Evolutionary conservation across 2,329 filamentous ascomycete genomes (phyloP).

Genomic region (Hypoxylon sp.): DNA sequence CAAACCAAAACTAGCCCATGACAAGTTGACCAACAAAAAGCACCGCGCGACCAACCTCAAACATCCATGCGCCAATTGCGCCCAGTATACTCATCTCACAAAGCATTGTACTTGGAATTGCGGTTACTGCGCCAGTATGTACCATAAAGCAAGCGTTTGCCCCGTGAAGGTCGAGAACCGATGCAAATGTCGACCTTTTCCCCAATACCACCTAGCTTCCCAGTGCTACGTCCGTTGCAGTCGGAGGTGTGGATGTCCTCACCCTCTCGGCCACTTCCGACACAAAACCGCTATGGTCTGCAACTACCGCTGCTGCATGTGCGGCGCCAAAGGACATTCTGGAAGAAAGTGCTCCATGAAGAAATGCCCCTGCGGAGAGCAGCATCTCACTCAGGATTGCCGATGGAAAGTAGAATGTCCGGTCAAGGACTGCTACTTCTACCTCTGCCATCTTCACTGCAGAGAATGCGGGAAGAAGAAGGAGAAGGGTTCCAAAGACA

Average conservation of each 20-base stretch:
- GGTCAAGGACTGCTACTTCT: slow-evolving; percentile 45
- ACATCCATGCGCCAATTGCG: slow-evolving; percentile 46
- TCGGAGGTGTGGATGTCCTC: slow-evolving; percentile 45
- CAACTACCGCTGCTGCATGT: slow-evolving; percentile 52
- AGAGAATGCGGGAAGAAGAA: slow-evolving; percentile 46
- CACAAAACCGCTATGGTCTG: slow-evolving; percentile 52
- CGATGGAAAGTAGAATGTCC: slow-evolving; percentile 51
- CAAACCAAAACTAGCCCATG: slow-evolving; percentile 38
- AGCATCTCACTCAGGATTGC: slow-evolving; percentile 52
- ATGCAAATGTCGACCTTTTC: slow-evolving; percentile 52
- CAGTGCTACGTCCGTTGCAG: slow-evolving; percentile 48
- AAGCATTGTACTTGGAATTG: slow-evolving; percentile 42
- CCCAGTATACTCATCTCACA: slow-evolving; percentile 39
- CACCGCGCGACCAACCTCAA: background rate
- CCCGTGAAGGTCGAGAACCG: slow-evolving; percentile 45
- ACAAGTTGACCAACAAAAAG: slow-evolving; percentile 2
- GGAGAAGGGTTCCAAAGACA: slow-evolving; percentile 32
- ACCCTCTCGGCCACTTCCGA: slow-evolving; percentile 39
- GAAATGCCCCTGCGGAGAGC: slow-evolving; percentile 48
- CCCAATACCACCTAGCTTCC: slow-evolving; percentile 47
- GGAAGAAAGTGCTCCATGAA: slow-evolving; percentile 49
- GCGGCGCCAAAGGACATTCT: slow-evolving; percentile 50
- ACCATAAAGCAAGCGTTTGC: slow-evolving; percentile 45
- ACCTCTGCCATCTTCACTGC: slow-evolving; percentile 50
- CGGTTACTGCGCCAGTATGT: slow-evolving; percentile 47